Conservation (phyloP, 805 yeast species). For the Suhomyces prunicola region DNA sequence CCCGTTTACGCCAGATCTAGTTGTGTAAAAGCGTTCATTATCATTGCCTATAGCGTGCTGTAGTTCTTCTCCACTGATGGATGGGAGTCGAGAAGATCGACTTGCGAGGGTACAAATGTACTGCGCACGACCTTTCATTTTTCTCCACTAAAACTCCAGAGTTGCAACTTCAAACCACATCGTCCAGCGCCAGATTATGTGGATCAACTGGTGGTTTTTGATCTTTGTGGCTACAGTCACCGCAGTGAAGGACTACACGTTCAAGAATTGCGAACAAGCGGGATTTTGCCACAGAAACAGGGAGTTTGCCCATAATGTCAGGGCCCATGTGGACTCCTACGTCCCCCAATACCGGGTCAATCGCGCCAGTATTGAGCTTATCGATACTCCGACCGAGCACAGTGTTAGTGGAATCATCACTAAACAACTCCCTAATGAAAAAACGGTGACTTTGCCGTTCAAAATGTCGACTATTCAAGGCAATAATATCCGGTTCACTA, state of each 20-base stretch:
- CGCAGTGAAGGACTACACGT: constrained; percentile 60
- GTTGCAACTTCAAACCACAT: background rate
- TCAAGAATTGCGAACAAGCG: constrained; percentile 73
- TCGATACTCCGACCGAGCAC: constrained; percentile 16
- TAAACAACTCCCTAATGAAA: constrained; percentile 33
- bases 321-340: constrained; percentile 2
- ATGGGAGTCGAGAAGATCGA: background rate
- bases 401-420: constrained; percentile 43
- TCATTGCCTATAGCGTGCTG: background rate
- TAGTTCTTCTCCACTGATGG: background rate
- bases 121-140: background rate
- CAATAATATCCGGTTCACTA: constrained; percentile 56
- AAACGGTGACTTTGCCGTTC: constrained; percentile 48
- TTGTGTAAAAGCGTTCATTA: background rate
- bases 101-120: background rate
- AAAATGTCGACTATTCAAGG: constrained; percentile 53
- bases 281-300: constrained; percentile 85
- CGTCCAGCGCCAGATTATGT: background rate
- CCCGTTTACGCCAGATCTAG: background rate
- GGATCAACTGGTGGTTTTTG: constrained; percentile 3
- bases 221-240: background rate
- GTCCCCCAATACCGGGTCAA: constrained; percentile 25
- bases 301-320: constrained; percentile 48
- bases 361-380: constrained; percentile 12
- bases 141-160: background rate